Conservation (phyloP, 2,329 filamentous ascomycete species). For the Colletotrichum echinochloae region DNA sequence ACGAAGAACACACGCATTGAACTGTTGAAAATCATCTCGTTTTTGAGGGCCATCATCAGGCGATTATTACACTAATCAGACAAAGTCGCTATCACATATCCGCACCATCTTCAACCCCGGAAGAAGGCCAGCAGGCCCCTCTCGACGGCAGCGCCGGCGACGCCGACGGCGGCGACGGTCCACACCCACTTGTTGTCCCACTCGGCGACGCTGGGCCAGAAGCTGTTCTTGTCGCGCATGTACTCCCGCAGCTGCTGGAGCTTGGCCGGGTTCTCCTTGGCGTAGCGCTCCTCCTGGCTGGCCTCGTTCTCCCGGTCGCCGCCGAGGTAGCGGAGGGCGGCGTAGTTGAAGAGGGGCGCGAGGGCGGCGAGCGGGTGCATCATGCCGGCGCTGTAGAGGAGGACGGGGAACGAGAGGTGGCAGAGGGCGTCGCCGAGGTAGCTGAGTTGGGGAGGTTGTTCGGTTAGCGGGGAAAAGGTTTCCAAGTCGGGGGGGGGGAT, state of each 20-base stretch:
- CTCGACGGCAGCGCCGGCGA: slow-evolving; percentile 61
- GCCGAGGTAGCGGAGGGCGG: slow-evolving; percentile 67
- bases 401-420: slow-evolving; percentile 69
- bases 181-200: slow-evolving; percentile 68
- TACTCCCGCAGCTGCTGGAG: slow-evolving; percentile 65
- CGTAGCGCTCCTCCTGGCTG: slow-evolving; percentile 64
- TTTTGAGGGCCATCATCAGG: neutral
- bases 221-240: slow-evolving; percentile 66
- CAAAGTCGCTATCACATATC: no score
- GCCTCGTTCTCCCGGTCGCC: slow-evolving; percentile 68
- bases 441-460: slow-evolving; percentile 45
- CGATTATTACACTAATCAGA: slow-evolving; percentile 16
- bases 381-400: slow-evolving; percentile 66
- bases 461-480: neutral
- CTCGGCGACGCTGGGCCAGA: slow-evolving; percentile 67
- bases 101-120: neutral
- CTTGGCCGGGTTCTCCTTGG: slow-evolving; percentile 61
- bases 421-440: slow-evolving; percentile 71
- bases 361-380: slow-evolving; percentile 66
- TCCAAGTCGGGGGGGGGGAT: no score
- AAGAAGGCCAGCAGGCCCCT: slow-evolving; percentile 29
- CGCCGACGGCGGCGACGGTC: slow-evolving; percentile 63
- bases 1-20: neutral
- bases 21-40: neutral
- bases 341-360: slow-evolving; percentile 68